Conservation (phyloP, 371 early-diverging fungal species). For the Mucor plumbeus region DNA sequence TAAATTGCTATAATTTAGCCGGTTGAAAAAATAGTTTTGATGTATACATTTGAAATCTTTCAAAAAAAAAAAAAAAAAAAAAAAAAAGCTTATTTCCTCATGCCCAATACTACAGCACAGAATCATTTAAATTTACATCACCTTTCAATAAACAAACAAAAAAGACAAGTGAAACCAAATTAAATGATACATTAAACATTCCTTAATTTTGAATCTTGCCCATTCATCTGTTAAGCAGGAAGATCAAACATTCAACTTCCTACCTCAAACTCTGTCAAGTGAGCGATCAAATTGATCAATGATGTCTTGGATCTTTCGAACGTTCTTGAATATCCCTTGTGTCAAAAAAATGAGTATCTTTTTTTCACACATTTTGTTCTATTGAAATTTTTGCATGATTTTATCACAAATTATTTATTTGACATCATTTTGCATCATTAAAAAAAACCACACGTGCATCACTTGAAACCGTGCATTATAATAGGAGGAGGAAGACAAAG, state of each 20-base stretch:
- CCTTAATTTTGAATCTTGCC: neutral
- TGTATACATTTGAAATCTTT: neutral
- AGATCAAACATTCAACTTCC: neutral
- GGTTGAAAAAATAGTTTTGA: too few species aligned
- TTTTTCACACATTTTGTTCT: too few species aligned
- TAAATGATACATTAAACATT: neutral
- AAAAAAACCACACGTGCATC: too few species aligned
- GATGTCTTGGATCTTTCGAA: too few species aligned
- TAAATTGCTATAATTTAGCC: neutral
- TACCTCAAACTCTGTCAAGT: neutral
- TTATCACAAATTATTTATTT: neutral
- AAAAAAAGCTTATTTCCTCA: too few species aligned
- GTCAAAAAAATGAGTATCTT: too few species aligned
- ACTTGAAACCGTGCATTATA: neutral
- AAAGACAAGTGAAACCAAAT: too few species aligned
- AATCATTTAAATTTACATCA: too few species aligned
- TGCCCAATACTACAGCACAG: too few species aligned
- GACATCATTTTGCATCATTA: neutral
- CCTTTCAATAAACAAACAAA: too few species aligned
- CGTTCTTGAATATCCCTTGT: too few species aligned
- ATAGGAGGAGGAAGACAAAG: conserved; percentile 49
- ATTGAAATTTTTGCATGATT: neutral
- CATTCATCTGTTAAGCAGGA: neutral
- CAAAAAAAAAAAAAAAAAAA: too few species aligned
- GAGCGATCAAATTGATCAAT: neutral